Conservation (phyloP, 1,284 basidiomycete genomes). For the Sanghuangporus weigelae region DNA sequence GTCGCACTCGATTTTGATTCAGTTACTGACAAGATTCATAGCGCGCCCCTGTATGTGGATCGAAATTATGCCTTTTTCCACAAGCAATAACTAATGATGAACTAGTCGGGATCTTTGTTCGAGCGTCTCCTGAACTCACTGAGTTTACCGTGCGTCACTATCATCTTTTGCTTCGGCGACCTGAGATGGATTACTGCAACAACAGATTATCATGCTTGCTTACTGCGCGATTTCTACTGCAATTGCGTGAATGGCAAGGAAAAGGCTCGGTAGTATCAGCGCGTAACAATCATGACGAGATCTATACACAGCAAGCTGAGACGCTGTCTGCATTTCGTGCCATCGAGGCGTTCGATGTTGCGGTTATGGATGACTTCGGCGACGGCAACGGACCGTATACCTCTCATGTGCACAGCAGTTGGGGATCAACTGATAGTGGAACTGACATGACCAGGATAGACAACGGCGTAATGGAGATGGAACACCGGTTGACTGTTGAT, state of each 20-base stretch:
- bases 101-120: background rate
- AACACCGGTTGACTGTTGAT: background rate
- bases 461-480: background rate
- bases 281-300: background rate
- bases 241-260: background rate
- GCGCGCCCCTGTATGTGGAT: background rate
- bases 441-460: background rate
- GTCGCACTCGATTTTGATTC: background rate
- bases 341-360: background rate
- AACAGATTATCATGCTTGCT: background rate
- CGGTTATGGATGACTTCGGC: conserved; percentile 1
- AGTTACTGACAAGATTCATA: background rate
- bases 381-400: background rate
- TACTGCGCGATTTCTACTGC: background rate
- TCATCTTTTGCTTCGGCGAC: background rate
- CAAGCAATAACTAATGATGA: too few species aligned
- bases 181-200: background rate
- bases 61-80: too few species aligned
- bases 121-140: background rate
- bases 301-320: background rate
- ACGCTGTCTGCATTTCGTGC: background rate
- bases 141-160: background rate
- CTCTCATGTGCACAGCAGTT: background rate
- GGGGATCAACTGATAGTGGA: background rate
- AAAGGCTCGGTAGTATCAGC: background rate